These are phyloP conservation scores for Eucalyptus sp. DNA, from an alignment of 345 rosid genomes.

Conservation along the genomic window DNA sequence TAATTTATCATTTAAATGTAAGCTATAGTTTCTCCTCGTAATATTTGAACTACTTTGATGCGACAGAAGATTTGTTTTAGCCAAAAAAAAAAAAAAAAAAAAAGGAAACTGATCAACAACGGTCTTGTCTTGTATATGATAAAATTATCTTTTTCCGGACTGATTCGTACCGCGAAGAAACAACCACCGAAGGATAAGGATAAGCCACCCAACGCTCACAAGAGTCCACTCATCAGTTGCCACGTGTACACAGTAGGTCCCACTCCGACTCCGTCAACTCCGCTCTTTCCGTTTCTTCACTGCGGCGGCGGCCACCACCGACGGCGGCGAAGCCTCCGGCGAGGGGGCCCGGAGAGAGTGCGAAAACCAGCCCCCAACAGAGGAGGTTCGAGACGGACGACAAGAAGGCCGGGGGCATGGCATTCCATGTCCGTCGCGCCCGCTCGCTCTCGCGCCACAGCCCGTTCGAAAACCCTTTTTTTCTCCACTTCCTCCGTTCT, in stretches of 20 bases:
- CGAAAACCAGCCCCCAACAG: conserved; percentile 29
- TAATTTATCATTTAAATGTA: too few species aligned
- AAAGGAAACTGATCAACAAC: not conserved
- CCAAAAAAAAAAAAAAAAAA: too few species aligned
- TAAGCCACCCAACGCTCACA: not conserved
- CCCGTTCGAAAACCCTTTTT: too few species aligned
- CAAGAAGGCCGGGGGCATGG: too few species aligned
- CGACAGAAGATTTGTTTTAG: too few species aligned
- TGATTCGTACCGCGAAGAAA: not conserved
- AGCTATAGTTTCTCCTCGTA: too few species aligned
- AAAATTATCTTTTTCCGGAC: not conserved
- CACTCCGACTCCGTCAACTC: not conserved
- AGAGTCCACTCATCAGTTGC: not conserved
- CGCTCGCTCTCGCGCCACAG: too few species aligned
- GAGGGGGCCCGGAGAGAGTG: not conserved
- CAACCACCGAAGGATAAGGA: not conserved
- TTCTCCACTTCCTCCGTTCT: too few species aligned
- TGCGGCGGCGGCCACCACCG: not conserved
- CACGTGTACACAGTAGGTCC: not conserved
- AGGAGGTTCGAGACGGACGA: not conserved
- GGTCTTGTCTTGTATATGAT: not conserved
- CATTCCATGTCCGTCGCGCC: too few species aligned
- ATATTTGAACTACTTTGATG: too few species aligned
- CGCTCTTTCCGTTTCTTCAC: not conserved
- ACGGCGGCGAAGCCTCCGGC: not conserved